These are phyloP conservation scores for Prunus dulcis DNA, from an alignment of 306 rosid species.

Conservation along the genomic window DNA sequence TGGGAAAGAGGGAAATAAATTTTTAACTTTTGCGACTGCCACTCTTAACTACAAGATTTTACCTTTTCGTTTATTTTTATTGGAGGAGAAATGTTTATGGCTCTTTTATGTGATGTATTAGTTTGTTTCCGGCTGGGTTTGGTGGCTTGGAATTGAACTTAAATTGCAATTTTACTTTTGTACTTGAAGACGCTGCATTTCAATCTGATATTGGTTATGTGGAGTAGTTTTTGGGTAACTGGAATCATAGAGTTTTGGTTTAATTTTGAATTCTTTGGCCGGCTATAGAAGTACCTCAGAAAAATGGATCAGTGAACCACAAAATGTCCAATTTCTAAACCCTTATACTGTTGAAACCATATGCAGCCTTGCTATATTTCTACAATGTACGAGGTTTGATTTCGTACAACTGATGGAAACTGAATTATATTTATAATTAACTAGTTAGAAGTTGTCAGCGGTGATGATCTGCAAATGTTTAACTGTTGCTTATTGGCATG, in stretches of 20 bases:
- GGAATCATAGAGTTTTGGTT: neutral
- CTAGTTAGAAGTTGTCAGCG: neutral
- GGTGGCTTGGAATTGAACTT: neutral
- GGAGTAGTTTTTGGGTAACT: neutral
- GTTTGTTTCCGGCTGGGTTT: neutral
- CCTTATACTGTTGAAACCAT: neutral
- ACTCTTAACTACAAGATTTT: neutral
- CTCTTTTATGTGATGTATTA: neutral
- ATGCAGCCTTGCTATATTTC: neutral
- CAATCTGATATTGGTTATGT: neutral
- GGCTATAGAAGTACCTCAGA: neutral
- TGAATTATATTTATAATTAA: neutral
- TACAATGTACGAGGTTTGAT: neutral
- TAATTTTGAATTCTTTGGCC: slow-evolving; percentile 1
- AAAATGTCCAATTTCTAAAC: neutral
- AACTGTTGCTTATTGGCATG: neutral
- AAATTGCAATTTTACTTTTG: neutral
- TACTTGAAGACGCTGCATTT: neutral
- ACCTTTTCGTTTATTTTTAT: neutral
- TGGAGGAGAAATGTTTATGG: neutral
- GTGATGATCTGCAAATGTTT: neutral
- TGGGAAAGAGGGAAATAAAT: neutral
- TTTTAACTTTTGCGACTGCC: neutral
- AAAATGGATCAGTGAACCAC: neutral
- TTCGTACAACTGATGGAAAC: neutral